Percentiles rank a stretch among this genome's conserved stretches.
These are phyloP conservation scores for Wallacemonas sp. DNA, from an alignment of 208 protist species.

Conservation along the genomic window DNA sequence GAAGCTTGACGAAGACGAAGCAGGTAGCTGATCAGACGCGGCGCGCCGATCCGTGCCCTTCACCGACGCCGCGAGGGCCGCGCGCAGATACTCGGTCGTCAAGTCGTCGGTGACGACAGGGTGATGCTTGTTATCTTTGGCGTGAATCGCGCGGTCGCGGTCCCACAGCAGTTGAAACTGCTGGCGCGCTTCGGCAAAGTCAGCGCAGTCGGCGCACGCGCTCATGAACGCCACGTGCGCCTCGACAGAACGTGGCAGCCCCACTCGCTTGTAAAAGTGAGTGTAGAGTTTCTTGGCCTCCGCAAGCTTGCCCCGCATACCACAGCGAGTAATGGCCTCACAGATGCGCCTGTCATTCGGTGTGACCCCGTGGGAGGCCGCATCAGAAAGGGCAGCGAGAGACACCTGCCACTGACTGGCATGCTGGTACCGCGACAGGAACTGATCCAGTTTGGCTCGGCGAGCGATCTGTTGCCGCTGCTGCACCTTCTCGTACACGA, in stretches of 20 bases:
- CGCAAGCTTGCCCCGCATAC: conserved; percentile 31
- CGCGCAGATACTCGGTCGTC: conserved; percentile 59
- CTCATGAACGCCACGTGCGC: conserved; percentile 62
- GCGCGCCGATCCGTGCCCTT: not conserved
- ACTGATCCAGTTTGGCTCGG: conserved; percentile 33
- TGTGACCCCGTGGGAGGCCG: conserved; percentile 35
- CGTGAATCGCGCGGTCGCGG: conserved; percentile 25
- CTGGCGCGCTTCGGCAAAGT: conserved; percentile 43
- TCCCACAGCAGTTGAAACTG: conserved; percentile 34
- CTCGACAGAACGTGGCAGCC: conserved; percentile 34
- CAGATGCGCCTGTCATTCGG: conserved; percentile 45
- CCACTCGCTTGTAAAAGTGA: conserved; percentile 35
- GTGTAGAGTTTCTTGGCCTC: conserved; percentile 47
- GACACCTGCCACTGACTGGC: conserved; percentile 55
- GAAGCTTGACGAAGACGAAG: not conserved
- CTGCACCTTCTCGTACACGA: conserved; percentile 38
- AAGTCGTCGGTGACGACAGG: conserved; percentile 61
- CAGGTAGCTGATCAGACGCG: not conserved
- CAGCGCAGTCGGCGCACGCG: conserved; percentile 46
- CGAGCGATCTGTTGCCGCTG: conserved; percentile 29
- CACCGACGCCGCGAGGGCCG: conserved; percentile 35
- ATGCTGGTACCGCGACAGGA: conserved; percentile 48
- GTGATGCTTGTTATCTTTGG: conserved; percentile 24
- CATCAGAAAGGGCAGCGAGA: conserved; percentile 47
- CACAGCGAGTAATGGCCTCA: conserved; percentile 56